Conservation (phyloP, 371 early-diverging fungal species). For the Modicella reniformis region DNA sequence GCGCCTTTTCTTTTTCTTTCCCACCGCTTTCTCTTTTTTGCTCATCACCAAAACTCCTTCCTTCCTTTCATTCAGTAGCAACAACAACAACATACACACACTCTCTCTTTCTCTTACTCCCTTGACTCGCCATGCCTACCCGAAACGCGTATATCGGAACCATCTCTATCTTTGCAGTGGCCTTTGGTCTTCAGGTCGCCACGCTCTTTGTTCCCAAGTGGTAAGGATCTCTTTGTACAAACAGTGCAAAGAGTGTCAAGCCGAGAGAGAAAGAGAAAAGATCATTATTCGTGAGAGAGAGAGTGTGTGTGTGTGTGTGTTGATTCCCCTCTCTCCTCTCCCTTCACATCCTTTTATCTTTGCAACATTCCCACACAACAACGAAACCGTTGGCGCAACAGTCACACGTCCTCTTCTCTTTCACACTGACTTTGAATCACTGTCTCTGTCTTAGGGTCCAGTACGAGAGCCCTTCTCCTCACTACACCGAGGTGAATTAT, state of each 20-base stretch:
- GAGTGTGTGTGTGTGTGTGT: no score
- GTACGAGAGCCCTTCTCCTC: conserved; percentile 42
- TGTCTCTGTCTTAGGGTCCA: conserved; percentile 42
- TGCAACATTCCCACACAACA: neutral
- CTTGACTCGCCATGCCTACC: conserved; percentile 36
- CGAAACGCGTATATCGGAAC: conserved; percentile 48
- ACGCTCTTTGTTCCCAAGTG: conserved; percentile 47
- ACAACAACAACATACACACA: conserved; percentile 11
- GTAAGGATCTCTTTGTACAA: no score
- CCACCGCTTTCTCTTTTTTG: no score
- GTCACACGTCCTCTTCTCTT: no score
- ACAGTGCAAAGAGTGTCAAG: no score
- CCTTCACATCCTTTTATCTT: neutral
- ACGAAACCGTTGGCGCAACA: neutral
- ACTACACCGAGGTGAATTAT: conserved; percentile 38
- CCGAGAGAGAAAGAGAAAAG: neutral
- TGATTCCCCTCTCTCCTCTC: neutral
- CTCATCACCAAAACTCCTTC: no score
- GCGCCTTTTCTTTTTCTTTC: no score
- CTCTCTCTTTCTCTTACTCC: no score
- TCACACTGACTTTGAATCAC: no score
- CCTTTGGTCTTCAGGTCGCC: conserved; percentile 37
- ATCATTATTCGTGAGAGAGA: no score
- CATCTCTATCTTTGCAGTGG: conserved; percentile 19
- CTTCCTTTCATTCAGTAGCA: neutral